Evolutionary conservation across 345 rosid species (phyloP).

Genomic region (Arabidopsis suecica): DNA sequence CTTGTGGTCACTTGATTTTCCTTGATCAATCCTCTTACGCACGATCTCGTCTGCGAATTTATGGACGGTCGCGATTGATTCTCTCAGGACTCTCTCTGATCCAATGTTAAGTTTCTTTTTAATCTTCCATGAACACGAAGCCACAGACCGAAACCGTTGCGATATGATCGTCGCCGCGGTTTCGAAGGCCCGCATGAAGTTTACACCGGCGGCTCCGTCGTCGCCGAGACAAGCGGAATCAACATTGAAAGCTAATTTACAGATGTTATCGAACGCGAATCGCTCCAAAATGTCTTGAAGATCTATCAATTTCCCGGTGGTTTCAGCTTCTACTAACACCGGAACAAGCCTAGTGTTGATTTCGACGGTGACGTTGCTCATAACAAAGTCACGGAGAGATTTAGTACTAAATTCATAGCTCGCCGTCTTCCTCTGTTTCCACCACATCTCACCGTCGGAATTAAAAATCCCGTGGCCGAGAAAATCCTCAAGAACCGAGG

Average conservation of each 20-base stretch:
- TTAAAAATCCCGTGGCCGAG: slow-evolving; percentile 81
- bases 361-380: slow-evolving; percentile 62
- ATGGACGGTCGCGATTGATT: slow-evolving; percentile 48
- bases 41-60: slow-evolving; percentile 58
- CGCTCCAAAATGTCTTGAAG: slow-evolving; percentile 66
- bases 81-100: slow-evolving; percentile 53
- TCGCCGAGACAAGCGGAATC: slow-evolving; percentile 64
- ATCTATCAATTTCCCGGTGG: slow-evolving; percentile 47
- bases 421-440: slow-evolving; percentile 70
- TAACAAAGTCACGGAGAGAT: slow-evolving; percentile 67
- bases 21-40: slow-evolving; percentile 58
- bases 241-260: slow-evolving; percentile 71
- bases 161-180: slow-evolving; percentile 50
- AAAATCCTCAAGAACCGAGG: slow-evolving; percentile 52
- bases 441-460: slow-evolving; percentile 67
- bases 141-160: slow-evolving; percentile 41
- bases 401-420: slow-evolving; percentile 80
- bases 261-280: slow-evolving; percentile 75
- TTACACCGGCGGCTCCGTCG: slow-evolving; percentile 50
- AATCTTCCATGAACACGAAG: slow-evolving; percentile 55
- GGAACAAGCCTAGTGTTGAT: slow-evolving; percentile 54
- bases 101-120: slow-evolving; percentile 53
- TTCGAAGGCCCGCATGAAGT: slow-evolving; percentile 57
- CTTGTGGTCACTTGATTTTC: slow-evolving; percentile 36
- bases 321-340: slow-evolving; percentile 50